Conservation (phyloP, 164 flowering plant genomes). For the Litsea cubeba region DNA sequence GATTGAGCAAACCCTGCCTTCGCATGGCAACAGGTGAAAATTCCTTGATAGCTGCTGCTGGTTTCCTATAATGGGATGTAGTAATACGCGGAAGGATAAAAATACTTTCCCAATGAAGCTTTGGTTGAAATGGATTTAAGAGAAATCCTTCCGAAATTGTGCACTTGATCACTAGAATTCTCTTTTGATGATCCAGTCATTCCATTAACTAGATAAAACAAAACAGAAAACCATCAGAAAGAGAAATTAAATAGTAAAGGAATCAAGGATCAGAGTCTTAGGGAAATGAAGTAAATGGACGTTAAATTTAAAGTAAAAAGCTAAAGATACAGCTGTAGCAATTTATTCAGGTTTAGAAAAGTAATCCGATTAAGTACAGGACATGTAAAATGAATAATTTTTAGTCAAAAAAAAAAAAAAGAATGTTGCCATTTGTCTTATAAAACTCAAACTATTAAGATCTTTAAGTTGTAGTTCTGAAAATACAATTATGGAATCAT, state of each 20-base stretch:
- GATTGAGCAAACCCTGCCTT: slow-evolving; percentile 26
- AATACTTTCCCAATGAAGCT: not conserved
- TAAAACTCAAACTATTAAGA: too few species aligned
- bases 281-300: not conserved
- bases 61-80: not conserved
- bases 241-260: not conserved
- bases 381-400: too few species aligned
- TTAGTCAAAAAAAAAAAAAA: too few species aligned
- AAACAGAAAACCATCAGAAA: not conserved
- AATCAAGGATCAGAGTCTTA: not conserved
- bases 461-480: too few species aligned
- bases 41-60: not conserved
- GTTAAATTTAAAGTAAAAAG: not conserved
- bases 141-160: not conserved
- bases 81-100: not conserved
- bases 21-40: slow-evolving; percentile 30
- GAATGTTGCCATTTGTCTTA: too few species aligned
- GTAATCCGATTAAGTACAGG: not conserved
- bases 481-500: too few species aligned
- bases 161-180: not conserved
- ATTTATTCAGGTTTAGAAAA: too few species aligned
- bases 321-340: not conserved
- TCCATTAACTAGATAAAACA: not conserved
- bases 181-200: not conserved
- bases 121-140: not conserved